Percentiles rank a stretch among this genome's conserved stretches.
These are phyloP conservation scores for Medicago arabica DNA, from an alignment of 306 rosid species.

Conservation along the genomic window DNA sequence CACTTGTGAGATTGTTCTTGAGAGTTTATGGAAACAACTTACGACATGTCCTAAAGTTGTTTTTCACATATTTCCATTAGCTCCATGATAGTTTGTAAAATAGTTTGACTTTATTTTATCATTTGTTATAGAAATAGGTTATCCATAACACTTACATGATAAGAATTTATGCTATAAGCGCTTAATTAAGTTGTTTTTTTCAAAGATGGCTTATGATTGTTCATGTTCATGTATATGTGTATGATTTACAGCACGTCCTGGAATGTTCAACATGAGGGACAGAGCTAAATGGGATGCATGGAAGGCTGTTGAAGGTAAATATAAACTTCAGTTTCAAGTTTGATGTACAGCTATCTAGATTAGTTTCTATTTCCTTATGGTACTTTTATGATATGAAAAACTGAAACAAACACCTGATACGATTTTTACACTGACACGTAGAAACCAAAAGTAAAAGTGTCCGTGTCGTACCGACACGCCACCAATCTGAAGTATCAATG, in stretches of 20 bases:
- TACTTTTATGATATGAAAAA: background rate
- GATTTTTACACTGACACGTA: background rate
- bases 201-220: background rate
- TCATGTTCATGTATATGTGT: slow-evolving; percentile 35
- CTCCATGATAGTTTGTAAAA: no score
- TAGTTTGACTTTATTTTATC: no score
- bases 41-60: no score
- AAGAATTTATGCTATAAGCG: no score
- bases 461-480: background rate
- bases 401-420: background rate
- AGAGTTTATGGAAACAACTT: no score
- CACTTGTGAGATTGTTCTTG: background rate
- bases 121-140: no score
- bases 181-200: no score
- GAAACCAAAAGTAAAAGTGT: background rate
- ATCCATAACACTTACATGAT: no score
- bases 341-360: background rate
- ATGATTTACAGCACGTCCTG: slow-evolving; percentile 83
- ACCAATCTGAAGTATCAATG: background rate
- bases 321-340: background rate
- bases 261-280: slow-evolving; percentile 81
- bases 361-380: background rate
- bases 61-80: no score
- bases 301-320: slow-evolving; percentile 92
- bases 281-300: slow-evolving; percentile 99